Evolutionary conservation across 2,329 filamentous ascomycete species (phyloP).

Genomic region (Colletotrichum sidae): DNA sequence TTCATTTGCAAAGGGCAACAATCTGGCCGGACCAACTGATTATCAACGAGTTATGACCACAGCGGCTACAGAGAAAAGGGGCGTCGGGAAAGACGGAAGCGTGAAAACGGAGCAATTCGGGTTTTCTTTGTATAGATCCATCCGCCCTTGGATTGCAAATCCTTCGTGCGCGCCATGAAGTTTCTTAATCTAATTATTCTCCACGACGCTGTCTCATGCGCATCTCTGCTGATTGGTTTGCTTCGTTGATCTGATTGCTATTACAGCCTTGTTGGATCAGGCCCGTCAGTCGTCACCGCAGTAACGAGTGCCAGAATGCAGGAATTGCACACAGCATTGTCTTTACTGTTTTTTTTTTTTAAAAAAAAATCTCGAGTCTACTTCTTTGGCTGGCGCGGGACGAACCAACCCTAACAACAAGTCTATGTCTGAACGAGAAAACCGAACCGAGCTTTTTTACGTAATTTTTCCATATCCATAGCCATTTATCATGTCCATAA

Average conservation of each 20-base stretch:
- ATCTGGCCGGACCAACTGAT: background rate
- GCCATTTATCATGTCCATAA: slow-evolving; percentile 33
- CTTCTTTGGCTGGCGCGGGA: slow-evolving; percentile 20
- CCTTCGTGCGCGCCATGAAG: slow-evolving; percentile 14
- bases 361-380: slow-evolving; percentile 22
- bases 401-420: slow-evolving; percentile 3
- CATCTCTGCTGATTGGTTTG: background rate
- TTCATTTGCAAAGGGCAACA: slow-evolving; percentile 20
- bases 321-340: too few relatives aligned
- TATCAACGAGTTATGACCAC: background rate
- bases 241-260: background rate
- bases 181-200: slow-evolving; percentile 34
- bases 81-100: background rate
- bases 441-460: slow-evolving; percentile 17
- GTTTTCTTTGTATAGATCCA: slow-evolving; percentile 29
- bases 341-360: slow-evolving; percentile 32
- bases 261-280: background rate
- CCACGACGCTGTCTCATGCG: background rate
- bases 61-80: slow-evolving; percentile 8
- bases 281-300: background rate
- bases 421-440: slow-evolving; percentile 20
- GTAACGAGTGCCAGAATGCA: background rate
- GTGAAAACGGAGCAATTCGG: slow-evolving; percentile 1
- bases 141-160: slow-evolving; percentile 21
- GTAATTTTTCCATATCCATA: slow-evolving; percentile 13